Evolutionary conservation across 2,329 filamentous ascomycete species (phyloP), one percentile per base, ranked within the genome.

Genomic region (Nannizzia gypsea): DNA sequence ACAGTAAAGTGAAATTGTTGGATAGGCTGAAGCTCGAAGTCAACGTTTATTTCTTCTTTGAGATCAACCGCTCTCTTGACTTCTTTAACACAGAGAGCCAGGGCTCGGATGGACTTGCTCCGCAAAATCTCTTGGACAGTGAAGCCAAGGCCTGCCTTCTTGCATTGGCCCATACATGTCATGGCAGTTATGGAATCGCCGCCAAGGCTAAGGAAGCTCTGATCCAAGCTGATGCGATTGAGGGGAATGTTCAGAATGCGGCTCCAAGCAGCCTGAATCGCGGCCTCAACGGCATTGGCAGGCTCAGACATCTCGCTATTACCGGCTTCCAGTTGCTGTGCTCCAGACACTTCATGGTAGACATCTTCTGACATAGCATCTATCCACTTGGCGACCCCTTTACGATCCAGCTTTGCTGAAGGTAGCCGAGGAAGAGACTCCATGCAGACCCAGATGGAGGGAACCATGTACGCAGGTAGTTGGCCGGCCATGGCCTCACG

Each of bases 111-210:
- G 0, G 77, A 79, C 61, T 75, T 77, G 66, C 74, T 75, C 15
- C 73, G 75, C 34, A 80, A 67, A 2, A 80, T 72, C 24, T 79
- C 76, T 63, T 78, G 77, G 9, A 80, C 76, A 9, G 72, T 76
- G 24, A 79, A 66, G 11, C 73, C 71, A 60, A 79, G 68, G 1
- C 75, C 76, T 38, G 69, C 67, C 64, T 77, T 77, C 55, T 76
- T 77, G 62, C 75, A 78, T 38, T 76, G 70, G 1, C 74, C 74
- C 60, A 77, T 72, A 42, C 77, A 77, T 55, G 77, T 77, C 74
- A 80, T 79, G 0, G 78, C 77, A 44, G 77, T 77, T 59, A 79
- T 78, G 0, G 76, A 78, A 60, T 80, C 77, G 57, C 77, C 77
- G 36, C 77, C 77, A 1, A 78, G 64, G 9, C 70, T 74, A 3